Evolutionary conservation across 495 filamentous ascomycete genomes (phyloP).

Genomic region (Aspergillus cavernicola): DNA sequence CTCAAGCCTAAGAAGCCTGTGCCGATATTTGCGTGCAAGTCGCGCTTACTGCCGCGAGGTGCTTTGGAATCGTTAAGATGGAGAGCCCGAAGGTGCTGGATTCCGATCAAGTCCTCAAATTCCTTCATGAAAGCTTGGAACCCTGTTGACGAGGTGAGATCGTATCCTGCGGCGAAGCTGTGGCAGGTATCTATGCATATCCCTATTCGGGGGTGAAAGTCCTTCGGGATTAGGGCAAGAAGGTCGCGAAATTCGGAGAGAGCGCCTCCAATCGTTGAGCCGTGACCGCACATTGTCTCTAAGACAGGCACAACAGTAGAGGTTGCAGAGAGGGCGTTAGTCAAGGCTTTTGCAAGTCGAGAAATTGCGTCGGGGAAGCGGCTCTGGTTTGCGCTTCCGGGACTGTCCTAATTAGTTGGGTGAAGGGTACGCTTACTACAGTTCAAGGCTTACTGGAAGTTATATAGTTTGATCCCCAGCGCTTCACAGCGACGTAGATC

Average conservation of each 20-base stretch:
- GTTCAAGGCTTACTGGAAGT: conserved; percentile 74
- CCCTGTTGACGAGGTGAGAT: conserved; percentile 69
- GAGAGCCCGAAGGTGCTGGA: conserved; percentile 74
- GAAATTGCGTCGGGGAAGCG: conserved; percentile 64
- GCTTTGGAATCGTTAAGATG: conserved; percentile 95
- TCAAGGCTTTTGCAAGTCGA: conserved; percentile 75
- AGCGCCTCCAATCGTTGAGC: conserved; percentile 78
- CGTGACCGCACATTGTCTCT: conserved; percentile 92
- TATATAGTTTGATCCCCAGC: conserved; percentile 88
- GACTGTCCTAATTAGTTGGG: conserved; percentile 37
- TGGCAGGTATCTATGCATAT: conserved; percentile 98
- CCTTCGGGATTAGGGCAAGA: conserved; percentile 60
- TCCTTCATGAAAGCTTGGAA: conserved; percentile 68
- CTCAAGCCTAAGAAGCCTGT: conserved; percentile 86
- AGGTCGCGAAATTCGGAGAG: conserved; percentile 86
- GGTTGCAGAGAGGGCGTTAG: conserved; percentile 73
- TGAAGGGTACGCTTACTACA: not conserved
- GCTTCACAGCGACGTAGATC: conserved; percentile 83
- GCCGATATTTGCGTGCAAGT: conserved; percentile 92
- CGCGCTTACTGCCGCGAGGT: conserved; percentile 69
- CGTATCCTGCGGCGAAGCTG: conserved; percentile 89
- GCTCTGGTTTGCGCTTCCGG: conserved; percentile 69
- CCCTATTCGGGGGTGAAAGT: conserved; percentile 82
- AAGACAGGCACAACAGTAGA: conserved; percentile 73
- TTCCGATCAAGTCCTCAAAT: conserved; percentile 78